These are phyloP conservation scores for Arthrobotrys megalospora DNA, from an alignment of 2,329 filamentous ascomycete species.

Conservation along the genomic window DNA sequence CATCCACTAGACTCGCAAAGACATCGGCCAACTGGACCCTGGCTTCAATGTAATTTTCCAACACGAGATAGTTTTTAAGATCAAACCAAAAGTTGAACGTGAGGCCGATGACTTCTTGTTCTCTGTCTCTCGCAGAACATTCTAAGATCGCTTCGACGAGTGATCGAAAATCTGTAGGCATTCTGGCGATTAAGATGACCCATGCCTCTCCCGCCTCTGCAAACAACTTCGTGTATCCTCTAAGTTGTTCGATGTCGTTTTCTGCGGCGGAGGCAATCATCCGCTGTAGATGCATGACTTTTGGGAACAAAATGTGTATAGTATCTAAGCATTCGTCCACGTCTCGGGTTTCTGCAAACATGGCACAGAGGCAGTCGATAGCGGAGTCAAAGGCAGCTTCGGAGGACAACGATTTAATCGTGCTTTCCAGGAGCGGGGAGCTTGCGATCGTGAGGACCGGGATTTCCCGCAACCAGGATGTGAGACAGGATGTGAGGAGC, in stretches of 20 bases:
- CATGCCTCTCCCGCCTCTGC: constrained; percentile 94
- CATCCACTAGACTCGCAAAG: constrained; percentile 90
- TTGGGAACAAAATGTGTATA: constrained; percentile 86
- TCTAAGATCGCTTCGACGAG: constrained; percentile 94
- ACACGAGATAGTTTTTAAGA: constrained; percentile 92
- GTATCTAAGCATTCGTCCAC: constrained; percentile 89
- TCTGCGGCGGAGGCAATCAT: constrained; percentile 81
- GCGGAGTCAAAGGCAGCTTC: constrained; percentile 87
- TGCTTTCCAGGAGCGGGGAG: constrained; percentile 85
- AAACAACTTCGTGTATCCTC: constrained; percentile 89
- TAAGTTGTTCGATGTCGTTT: constrained; percentile 88
- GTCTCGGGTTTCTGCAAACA: constrained; percentile 91
- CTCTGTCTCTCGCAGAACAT: constrained; percentile 87
- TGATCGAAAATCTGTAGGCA: constrained; percentile 84
- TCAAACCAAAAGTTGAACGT: constrained; percentile 99
- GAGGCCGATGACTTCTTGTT: constrained; percentile 90
- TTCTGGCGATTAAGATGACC: constrained; percentile 89
- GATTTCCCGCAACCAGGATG: constrained; percentile 95
- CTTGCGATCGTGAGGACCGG: constrained; percentile 85
- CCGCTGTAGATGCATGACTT: constrained; percentile 81
- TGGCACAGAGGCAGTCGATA: constrained; percentile 90
- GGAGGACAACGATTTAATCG: constrained; percentile 82
- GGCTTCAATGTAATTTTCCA: constrained; percentile 89
- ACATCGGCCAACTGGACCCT: constrained; percentile 83
- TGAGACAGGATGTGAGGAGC: constrained; percentile 92